Conservation (phyloP, 768 basidiomycete genomes). For the Terana coerulea region DNA sequence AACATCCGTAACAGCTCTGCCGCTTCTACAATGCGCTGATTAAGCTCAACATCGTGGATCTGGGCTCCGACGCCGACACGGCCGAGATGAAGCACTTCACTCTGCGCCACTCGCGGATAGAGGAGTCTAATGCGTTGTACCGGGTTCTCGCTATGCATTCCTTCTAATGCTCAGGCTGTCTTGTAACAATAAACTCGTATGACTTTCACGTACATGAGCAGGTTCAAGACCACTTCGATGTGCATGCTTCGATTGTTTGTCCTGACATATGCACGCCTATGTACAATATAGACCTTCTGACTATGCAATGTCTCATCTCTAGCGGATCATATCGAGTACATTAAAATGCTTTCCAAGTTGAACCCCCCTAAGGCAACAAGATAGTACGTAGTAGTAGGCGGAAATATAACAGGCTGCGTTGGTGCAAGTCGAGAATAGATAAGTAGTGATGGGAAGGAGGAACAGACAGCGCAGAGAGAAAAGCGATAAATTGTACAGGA, state of each 20-base stretch:
- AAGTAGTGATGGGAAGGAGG: conserved; percentile 4
- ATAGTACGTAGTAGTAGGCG: conserved; percentile 14
- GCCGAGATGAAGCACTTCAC: conserved; percentile 79
- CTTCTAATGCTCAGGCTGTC: conserved; percentile 20
- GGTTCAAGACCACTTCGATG: too few relatives aligned
- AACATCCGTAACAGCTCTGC: conserved; percentile 48
- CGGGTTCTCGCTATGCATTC: conserved; percentile 50
- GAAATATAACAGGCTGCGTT: conserved; percentile 2
- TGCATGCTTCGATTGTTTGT: too few relatives aligned
- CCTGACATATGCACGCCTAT: conserved; percentile 12
- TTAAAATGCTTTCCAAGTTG: conserved; percentile 18
- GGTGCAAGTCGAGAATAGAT: conserved; percentile 10
- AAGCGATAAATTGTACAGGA: conserved; percentile 12
- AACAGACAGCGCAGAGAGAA: not conserved
- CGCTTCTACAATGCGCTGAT: conserved; percentile 73
- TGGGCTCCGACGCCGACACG: conserved; percentile 56
- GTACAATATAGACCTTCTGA: conserved; percentile 14
- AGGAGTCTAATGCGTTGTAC: conserved; percentile 74
- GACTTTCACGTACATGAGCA: too few relatives aligned
- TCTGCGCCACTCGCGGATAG: conserved; percentile 65
- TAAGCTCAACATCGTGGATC: conserved; percentile 62
- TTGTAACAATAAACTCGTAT: not conserved
- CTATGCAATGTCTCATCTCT: conserved; percentile 21
- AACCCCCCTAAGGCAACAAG: conserved; percentile 11
- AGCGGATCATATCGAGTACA: conserved; percentile 25